Evolutionary conservation across 331 rosid species (phyloP).

Genomic region (Ulmus americana): DNA sequence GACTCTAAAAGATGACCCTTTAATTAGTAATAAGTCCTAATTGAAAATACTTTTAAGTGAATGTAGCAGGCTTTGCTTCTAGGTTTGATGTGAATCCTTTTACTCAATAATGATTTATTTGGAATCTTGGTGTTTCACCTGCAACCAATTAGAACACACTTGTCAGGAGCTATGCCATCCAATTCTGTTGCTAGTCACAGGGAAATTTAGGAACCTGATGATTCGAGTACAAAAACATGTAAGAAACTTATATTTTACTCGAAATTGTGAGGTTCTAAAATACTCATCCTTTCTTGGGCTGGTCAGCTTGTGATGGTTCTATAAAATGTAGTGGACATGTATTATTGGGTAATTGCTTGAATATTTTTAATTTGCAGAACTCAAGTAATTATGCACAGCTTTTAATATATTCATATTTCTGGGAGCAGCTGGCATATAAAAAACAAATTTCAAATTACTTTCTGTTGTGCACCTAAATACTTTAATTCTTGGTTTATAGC

Average conservation of each 20-base stretch:
- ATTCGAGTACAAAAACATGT: background rate
- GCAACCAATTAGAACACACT: background rate
- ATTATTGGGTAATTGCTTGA: background rate
- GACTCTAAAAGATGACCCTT: background rate
- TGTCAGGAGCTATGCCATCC: background rate
- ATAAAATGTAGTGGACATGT: conserved; percentile 5
- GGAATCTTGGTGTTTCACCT: background rate
- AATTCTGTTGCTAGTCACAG: background rate
- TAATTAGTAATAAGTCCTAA: background rate
- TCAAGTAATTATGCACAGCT: background rate
- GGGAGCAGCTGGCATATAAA: no score
- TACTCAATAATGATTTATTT: background rate
- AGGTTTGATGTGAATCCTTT: background rate
- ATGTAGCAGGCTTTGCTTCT: background rate
- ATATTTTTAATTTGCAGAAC: background rate
- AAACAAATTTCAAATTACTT: background rate
- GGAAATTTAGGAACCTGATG: background rate
- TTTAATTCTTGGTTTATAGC: background rate
- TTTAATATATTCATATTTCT: no score
- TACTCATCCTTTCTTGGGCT: background rate
- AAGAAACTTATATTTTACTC: background rate
- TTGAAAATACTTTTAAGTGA: background rate
- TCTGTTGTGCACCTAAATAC: background rate
- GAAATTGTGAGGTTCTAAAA: background rate
- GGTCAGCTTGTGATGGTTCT: conserved; percentile 8